Percentiles rank a stretch among this genome's conserved stretches.
phyloP scores from a whole-genome alignment of 2,329 filamentous ascomycete genomes.

The Phyllosticta citriasiana region DNA sequence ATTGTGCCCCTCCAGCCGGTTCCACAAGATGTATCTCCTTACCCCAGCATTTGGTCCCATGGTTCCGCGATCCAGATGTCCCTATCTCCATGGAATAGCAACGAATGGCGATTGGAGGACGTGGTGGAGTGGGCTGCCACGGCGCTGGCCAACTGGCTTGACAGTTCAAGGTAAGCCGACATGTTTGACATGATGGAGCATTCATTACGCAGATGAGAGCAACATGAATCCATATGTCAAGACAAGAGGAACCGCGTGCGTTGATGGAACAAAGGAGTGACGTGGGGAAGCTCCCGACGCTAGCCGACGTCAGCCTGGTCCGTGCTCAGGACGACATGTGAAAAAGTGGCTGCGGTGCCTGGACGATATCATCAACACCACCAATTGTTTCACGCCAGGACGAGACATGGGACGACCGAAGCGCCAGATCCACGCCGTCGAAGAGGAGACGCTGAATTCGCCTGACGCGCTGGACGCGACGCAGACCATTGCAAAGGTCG shows the following conservation, averaged over 20 bases:
- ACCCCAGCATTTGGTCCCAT: not conserved
- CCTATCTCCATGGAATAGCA: not conserved
- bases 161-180: not conserved
- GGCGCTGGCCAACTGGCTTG: not conserved
- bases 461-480: slow-evolving; percentile 42
- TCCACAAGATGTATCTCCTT: not conserved
- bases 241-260: not conserved
- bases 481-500: slow-evolving; percentile 63
- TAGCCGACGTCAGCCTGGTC: not conserved
- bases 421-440: slow-evolving; percentile 66
- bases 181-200: not conserved
- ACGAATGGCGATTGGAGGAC: not conserved
- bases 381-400: not conserved
- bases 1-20: not conserved
- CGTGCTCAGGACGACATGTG: not conserved
- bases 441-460: slow-evolving; percentile 57
- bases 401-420: slow-evolving; percentile 60
- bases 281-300: not conserved
- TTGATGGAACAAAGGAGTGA: not conserved
- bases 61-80: not conserved
- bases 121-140: not conserved
- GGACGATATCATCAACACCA: not conserved
- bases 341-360: not conserved
- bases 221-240: not conserved
- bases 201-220: not conserved